These are phyloP conservation scores for Hymenotorrendiella dingleyae DNA, from an alignment of 2,329 filamentous ascomycete genomes.

Conservation along the genomic window DNA sequence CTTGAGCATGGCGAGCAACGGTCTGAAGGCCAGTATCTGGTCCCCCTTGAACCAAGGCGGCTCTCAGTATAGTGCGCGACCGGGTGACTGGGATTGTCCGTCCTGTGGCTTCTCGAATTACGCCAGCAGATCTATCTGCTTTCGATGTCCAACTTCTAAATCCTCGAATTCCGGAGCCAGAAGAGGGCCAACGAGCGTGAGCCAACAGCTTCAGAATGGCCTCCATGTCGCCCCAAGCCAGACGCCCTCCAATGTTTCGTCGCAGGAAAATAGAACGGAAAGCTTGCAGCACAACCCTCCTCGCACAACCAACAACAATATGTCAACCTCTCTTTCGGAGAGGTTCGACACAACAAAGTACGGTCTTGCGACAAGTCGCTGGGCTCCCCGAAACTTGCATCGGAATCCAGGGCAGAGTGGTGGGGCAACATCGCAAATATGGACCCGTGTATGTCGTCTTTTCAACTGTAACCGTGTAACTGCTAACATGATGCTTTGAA, in stretches of 20 bases:
- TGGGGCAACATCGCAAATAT: conserved; percentile 11
- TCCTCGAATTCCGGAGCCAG: not conserved
- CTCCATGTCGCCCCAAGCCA: not conserved
- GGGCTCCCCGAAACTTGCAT: conserved; percentile 22
- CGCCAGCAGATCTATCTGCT: conserved; percentile 12
- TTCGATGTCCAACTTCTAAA: conserved; percentile 9
- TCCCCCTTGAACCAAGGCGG: conserved; percentile 2
- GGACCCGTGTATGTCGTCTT: conserved; percentile 18
- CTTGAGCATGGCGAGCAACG: not conserved
- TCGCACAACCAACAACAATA: not conserved
- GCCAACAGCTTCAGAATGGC: not conserved
- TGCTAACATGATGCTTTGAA: not conserved
- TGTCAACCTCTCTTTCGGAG: not conserved
- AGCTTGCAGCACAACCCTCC: not conserved
- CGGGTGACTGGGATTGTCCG: conserved; percentile 18
- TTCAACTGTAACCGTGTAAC: not conserved
- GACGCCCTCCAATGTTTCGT: not conserved
- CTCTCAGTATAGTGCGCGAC: not conserved
- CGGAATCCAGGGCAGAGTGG: conserved; percentile 2
- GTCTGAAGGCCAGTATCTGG: conserved; percentile 16
- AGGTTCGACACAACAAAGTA: not conserved
- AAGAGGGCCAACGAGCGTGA: not conserved
- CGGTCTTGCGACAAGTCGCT: conserved; percentile 22
- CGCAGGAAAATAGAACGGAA: too few relatives aligned
- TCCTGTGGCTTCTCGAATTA: conserved; percentile 19